These are phyloP conservation scores for Pestalotiopsis sp. DNA, from an alignment of 2,329 filamentous ascomycete species.

Conservation along the genomic window DNA sequence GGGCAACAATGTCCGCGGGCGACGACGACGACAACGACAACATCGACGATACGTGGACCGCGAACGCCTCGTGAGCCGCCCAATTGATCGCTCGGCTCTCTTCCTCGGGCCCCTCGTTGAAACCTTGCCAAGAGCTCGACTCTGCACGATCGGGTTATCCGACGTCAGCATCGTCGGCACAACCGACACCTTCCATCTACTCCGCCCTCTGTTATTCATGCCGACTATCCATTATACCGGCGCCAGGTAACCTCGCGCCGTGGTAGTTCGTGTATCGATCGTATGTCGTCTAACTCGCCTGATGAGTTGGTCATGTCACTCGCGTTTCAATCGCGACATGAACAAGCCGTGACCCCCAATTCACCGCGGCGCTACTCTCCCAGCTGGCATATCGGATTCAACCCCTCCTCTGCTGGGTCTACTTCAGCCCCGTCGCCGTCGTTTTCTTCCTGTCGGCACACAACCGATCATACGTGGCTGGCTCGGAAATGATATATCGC, in stretches of 20 bases:
- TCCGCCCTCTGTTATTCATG: slow-evolving; percentile 6
- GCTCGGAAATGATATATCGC: background rate
- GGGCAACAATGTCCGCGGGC: slow-evolving; percentile 8
- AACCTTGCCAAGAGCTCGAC: slow-evolving; percentile 10
- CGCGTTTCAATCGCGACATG: slow-evolving; percentile 23
- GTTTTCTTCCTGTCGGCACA: slow-evolving; percentile 6
- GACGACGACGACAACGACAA: slow-evolving; percentile 1
- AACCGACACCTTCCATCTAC: slow-evolving; percentile 7
- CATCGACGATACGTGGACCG: background rate
- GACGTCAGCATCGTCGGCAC: slow-evolving; percentile 8
- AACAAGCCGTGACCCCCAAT: background rate
- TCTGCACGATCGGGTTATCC: slow-evolving; percentile 14
- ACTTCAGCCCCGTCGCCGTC: slow-evolving; percentile 24
- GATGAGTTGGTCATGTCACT: slow-evolving; percentile 26
- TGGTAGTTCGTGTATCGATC: slow-evolving; percentile 22
- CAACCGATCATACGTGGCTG: background rate
- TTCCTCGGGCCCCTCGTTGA: slow-evolving; percentile 4
- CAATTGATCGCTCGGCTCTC: background rate
- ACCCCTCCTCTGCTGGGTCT: slow-evolving; percentile 19
- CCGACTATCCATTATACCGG: slow-evolving; percentile 7
- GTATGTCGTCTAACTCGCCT: slow-evolving; percentile 24
- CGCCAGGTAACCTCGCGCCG: slow-evolving; percentile 16
- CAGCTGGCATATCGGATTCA: slow-evolving; percentile 21
- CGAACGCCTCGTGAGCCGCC: background rate
- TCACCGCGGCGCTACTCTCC: slow-evolving; percentile 10